Base-by-base conservation (phyloP, 192 early-diverging fungal species). In the Piromyces sp. region DNA sequence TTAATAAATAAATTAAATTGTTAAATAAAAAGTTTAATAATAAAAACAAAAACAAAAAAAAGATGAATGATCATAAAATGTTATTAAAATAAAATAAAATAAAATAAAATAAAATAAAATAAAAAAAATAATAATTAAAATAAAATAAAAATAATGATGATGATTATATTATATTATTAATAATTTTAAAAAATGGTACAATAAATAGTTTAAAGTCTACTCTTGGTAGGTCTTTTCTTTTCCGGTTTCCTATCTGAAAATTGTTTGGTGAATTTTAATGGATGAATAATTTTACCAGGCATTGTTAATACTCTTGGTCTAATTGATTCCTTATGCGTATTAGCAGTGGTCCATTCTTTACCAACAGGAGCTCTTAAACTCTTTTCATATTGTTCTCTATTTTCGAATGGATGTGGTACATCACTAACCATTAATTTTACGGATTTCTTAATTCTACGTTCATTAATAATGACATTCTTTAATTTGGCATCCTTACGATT, bases 311-410 rank as follows among this genome's bases (percentile, higher is more conserved):
- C 87, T 26, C 93, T 89, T 29, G 97, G 97, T 87, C 92, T 89
- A 80, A 92, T 93, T 82, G 94, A 87, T 86, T 91, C 92, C 17
- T 89, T 87, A 85, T 92, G 92, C 7, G 92, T 88, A 68, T 88
- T 88, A 30, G 88, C 86, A 3, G 97, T 95, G 84, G 96, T 96
- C 97, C 97, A 99, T 87, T 99, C 96, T 84, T 92, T 93, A 79
- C 97, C 97, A n/a, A 99, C 82, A 33, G 97, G 96, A 79, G 90
- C 87, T 31, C 92, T 90, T 82, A 98, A 86, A 12, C 90, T 92
- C 33, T 91, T 88, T 84, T 99, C 96, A 85, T 98, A 98, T 86
- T 97, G 96, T 80, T 95, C 94, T 80, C 88, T 84, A 11, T 86
- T 94, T 82, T 91, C 91, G 89, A 93, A 98, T 19, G 95, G 95